A percentile compares a stretch with the other conserved stretches of the same genome.
These are phyloP conservation scores for Hypoxylon crocopeplum DNA, from an alignment of 495 filamentous ascomycete species.

Conservation along the genomic window DNA sequence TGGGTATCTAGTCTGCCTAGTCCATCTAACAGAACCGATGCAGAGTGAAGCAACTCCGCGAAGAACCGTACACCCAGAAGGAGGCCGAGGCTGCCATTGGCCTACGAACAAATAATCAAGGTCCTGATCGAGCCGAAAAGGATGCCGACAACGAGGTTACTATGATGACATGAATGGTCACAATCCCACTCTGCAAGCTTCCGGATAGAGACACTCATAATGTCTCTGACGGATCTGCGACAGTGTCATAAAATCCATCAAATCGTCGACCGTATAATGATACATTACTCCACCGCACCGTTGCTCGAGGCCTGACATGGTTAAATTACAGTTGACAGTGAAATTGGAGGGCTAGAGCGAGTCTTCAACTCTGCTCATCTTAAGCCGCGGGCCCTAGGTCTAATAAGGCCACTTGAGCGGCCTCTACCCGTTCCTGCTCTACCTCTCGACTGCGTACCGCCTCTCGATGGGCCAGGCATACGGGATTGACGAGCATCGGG, in stretches of 20 bases:
- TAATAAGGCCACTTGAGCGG: conserved; percentile 39
- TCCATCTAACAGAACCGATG: conserved; percentile 25
- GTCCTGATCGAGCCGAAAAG: conserved; percentile 20
- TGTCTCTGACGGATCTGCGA: not conserved
- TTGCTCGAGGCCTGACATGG: not conserved
- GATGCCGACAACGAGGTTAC: conserved; percentile 34
- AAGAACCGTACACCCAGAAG: conserved; percentile 85
- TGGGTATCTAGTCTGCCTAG: conserved; percentile 12
- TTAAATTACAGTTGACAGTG: not conserved
- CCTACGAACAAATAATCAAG: conserved; percentile 66
- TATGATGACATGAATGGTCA: conserved; percentile 33
- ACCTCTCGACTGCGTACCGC: conserved; percentile 42
- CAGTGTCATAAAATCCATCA: not conserved
- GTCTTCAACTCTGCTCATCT: conserved; percentile 31
- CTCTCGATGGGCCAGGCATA: conserved; percentile 49
- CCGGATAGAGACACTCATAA: not conserved
- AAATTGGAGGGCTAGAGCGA: not conserved
- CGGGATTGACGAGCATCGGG: conserved; percentile 54
- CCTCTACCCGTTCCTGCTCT: conserved; percentile 36
- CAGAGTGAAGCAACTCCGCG: conserved; percentile 76
- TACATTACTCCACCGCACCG: not conserved
- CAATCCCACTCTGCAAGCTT: not conserved
- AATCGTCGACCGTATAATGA: not conserved
- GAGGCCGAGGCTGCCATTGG: conserved; percentile 84
- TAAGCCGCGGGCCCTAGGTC: conserved; percentile 40